Percentiles rank a stretch among this genome's conserved stretches.
phyloP scores from a whole-genome alignment of 1,284 basidiomycete genomes.

The Pascua sp. region DNA sequence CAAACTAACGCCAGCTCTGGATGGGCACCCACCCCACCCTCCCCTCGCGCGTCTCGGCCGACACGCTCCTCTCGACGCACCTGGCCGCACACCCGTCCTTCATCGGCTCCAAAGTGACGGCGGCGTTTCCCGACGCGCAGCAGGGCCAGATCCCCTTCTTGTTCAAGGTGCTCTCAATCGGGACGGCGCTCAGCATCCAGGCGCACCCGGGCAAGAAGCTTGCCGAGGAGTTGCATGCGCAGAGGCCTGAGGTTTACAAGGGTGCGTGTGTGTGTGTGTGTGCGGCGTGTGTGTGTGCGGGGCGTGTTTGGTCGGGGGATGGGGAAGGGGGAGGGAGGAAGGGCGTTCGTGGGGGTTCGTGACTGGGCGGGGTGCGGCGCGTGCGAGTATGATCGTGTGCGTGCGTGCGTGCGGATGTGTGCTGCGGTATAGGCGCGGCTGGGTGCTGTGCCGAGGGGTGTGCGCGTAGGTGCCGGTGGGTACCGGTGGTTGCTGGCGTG shows the following conservation, averaged over 20 bases:
- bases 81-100: slow-evolving; percentile 65
- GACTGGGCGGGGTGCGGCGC: too few relatives aligned
- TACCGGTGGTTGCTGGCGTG: too few relatives aligned
- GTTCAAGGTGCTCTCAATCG: slow-evolving; percentile 90
- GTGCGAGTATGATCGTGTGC: not conserved
- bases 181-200: slow-evolving; percentile 93
- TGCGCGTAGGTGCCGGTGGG: too few relatives aligned
- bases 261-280: slow-evolving; percentile 53
- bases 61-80: slow-evolving; percentile 58
- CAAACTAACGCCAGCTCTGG: slow-evolving; percentile 73
- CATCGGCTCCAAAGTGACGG: slow-evolving; percentile 63
- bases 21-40: slow-evolving; percentile 95
- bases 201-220: slow-evolving; percentile 92
- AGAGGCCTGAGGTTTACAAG: slow-evolving; percentile 83
- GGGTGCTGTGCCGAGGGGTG: too few relatives aligned
- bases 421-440: too few relatives aligned
- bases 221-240: slow-evolving; percentile 69
- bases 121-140: slow-evolving; percentile 59
- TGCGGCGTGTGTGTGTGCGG: too few relatives aligned
- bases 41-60: slow-evolving; percentile 62
- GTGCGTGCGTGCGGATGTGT: too few relatives aligned
- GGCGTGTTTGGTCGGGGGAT: too few relatives aligned
- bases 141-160: slow-evolving; percentile 82
- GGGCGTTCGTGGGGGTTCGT: too few relatives aligned
- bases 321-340: too few relatives aligned